Evolutionary conservation across 805 yeast species (phyloP).

Genomic region (Starmerella gropengiesseri): DNA sequence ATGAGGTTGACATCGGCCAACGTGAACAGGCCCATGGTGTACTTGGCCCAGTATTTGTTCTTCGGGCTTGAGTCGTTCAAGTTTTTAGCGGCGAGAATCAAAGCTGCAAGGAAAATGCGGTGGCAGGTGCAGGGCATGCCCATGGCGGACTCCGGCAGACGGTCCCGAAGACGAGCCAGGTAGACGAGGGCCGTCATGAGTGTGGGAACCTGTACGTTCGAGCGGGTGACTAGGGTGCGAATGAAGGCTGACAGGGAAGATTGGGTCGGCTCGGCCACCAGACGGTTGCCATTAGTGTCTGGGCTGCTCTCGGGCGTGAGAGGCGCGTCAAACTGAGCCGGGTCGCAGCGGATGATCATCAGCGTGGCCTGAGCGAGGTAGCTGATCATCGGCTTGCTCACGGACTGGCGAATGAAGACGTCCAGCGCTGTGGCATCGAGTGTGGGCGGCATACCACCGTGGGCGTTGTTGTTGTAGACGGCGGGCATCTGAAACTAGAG

Average conservation of each 20-base stretch:
- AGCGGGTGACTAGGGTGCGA: constrained; percentile 55
- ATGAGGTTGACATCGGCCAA: constrained; percentile 77
- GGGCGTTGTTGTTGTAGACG: too few relatives aligned
- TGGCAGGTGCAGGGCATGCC: constrained; percentile 89
- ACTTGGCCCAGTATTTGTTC: constrained; percentile 91
- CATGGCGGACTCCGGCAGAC: constrained; percentile 75
- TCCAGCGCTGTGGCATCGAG: constrained; percentile 32
- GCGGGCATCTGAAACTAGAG: too few relatives aligned
- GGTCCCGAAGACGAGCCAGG: constrained; percentile 60
- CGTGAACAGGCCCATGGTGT: constrained; percentile 74
- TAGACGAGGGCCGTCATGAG: constrained; percentile 86
- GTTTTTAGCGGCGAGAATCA: constrained; percentile 83
- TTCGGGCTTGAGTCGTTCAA: constrained; percentile 90
- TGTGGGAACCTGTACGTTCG: constrained; percentile 91
- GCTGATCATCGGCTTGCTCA: constrained; percentile 32
- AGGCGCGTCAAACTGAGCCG: constrained; percentile 23
- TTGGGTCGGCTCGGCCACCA: constrained; percentile 25
- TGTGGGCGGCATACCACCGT: too few relatives aligned
- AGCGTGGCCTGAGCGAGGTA: constrained; percentile 35
- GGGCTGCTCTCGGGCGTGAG: constrained; percentile 22
- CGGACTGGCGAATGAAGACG: constrained; percentile 34
- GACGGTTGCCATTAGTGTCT: constrained; percentile 8
- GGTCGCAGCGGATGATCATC: constrained; percentile 32
- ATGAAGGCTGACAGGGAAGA: constrained; percentile 44
- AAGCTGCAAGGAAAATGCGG: constrained; percentile 78